Base-by-base conservation (phyloP, 2,329 filamentous ascomycete genomes). In the Lasiodiplodia citricola region DNA sequence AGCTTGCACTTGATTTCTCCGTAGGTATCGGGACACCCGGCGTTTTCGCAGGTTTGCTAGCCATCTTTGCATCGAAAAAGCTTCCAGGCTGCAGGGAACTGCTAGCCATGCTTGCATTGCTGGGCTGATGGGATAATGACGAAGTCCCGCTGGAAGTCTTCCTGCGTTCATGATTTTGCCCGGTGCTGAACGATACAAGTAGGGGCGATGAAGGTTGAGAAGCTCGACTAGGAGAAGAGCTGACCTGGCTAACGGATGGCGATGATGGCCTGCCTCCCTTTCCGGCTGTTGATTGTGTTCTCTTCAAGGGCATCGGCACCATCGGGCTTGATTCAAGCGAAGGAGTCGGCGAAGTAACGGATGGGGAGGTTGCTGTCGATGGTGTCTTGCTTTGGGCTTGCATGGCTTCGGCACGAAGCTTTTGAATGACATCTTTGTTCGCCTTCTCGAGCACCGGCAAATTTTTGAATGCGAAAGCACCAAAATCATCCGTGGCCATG, bases 371-470 rank as follows among this genome's bases (percentile, higher is more conserved):
- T 3, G 83, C 75, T 16, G 80, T 79, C 67, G 77, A 77, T 1
- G 74, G 73, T 23, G 79, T 69, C 72, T 88, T 87, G 70, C 85
- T 85, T 73, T 90, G 88, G 44, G 86, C 85, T 74, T 91, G 94
- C 82, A 97, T 86, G 3, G 96, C 94, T 79, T 98, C 94, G 25
- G 94, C 93, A 13, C 94, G 90, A 68, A 99, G 85, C 79, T 98
- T 98, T 75, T 98, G 94, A 38, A 99, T 97, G 37, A 98, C 94
- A 75, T 99, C 96, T 78, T 99, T 99, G 81, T 99, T 99, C 67
- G 96, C 96, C 80, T 97, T 98, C 75, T 98, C 96, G 21, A 99
- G 85, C 23, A 98, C 95, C 0, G 95, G 94, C 60, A 99, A 83
- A 74, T 99, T 99, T 83, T 99, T 99, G 85, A 97, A 99, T 50